Conservation (phyloP, 306 rosid species). For the Cajanus cajan region DNA sequence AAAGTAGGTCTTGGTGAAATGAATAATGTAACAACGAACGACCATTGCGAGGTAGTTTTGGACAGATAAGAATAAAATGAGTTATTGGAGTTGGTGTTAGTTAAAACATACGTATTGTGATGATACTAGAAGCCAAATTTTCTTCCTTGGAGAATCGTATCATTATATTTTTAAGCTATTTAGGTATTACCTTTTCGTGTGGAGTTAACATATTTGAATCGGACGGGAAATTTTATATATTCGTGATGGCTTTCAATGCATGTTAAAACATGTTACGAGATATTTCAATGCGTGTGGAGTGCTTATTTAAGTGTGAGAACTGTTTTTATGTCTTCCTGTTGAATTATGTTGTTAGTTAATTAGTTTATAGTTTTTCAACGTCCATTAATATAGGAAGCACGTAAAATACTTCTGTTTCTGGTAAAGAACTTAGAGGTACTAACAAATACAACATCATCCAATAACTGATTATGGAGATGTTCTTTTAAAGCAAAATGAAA, state of each 20-base stretch:
- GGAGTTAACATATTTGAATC: not conserved
- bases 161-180: not conserved
- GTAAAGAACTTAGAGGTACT: not conserved
- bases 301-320: not conserved
- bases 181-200: not conserved
- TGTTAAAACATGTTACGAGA: not conserved
- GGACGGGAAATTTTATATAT: not conserved
- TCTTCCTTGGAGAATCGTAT: conserved; percentile 2
- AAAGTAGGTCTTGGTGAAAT: not conserved
- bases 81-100: conserved; percentile 23
- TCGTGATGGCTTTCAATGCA: not conserved
- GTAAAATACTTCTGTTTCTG: not conserved
- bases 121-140: conserved; percentile 6
- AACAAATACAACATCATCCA: not conserved
- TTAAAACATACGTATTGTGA: conserved; percentile 32
- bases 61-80: conserved; percentile 10
- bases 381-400: not conserved
- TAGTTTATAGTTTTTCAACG: not conserved
- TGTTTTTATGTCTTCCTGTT: not conserved
- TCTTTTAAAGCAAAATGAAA: not conserved
- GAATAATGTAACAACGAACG: not conserved
- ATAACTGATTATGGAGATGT: not conserved
- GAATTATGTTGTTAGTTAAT: not conserved
- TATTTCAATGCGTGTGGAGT: not conserved
- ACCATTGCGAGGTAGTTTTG: not conserved